Base-by-base conservation (phyloP, 1,284 basidiomycete genomes). In the Ustilago trichophora region DNA sequence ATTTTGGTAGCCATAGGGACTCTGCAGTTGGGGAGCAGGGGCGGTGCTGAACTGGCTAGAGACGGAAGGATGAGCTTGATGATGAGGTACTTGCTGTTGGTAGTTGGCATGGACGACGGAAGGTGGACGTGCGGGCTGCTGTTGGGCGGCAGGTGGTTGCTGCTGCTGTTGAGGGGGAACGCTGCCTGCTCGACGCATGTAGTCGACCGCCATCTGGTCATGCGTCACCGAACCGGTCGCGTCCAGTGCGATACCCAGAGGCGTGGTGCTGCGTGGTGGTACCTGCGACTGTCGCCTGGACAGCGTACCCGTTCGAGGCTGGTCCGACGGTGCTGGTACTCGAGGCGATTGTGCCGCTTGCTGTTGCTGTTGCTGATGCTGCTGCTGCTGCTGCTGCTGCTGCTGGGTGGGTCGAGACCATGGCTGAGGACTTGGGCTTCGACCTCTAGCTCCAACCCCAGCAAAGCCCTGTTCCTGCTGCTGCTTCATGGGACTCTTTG, bases 241-340 rank as follows among this genome's bases (percentile, higher is more conserved):
- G 76, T 91, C 91, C 15, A 93, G 84, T 10, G 87, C 85, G 65
- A 94, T 93, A 1, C 92, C 91, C 25, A 91, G 62, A 27, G 84
- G 84, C 67, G 49, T 83, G 54, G 52, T 83, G 69, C 55, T 82
- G 16, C 55, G 77, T 46, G 43, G 62, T 3, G 76, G 76, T 7
- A 71, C 31, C 11, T 57, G 43, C 37, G 67, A 56, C 21, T 70
- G 67, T 34, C 51, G 46, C 12, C 59, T 47, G 1, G 70, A 66
- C 9, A 66, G 38, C 25, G 71, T 64, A 21, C 62, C 72, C 7
- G 65, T 43, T 43, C 42, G 43, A 0, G 71, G 64, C 24, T 69
- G 55, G 27, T 58, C 56, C 16, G 49, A 35, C 10, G 54, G 38
- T 19, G 47, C 50, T 8, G 56, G 55, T 3, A 46, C 51, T 16